Base-by-base conservation (phyloP, 228 moss, liverwort and hornwort species). In the Sphagnum magellanicum region DNA sequence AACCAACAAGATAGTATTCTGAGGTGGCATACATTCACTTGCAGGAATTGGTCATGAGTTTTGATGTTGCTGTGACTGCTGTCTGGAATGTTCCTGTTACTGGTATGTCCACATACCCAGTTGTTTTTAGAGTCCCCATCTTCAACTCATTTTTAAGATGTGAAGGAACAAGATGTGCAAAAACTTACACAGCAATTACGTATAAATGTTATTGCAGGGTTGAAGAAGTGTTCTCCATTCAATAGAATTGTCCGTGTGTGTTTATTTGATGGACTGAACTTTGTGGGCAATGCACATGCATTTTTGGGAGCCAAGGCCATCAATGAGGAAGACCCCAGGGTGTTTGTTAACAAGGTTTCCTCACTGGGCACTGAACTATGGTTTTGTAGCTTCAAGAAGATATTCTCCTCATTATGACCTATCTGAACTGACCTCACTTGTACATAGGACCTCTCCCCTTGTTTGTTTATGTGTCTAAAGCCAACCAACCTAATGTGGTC, bases 271-370 rank as follows among this genome's bases (percentile, higher is more conserved):
- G 79, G 83, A 63, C 70, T 51, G 67, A 74, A 73, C 6, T 79
- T 80, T 79, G 61, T 47, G 60, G 79, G 79, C 67, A 83, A 79
- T 10, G 53, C 74, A n/a, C 77, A 77, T 68, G 72, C 77, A 17
- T 79, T 77, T 8, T 60, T 70, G 49, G 65, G 72, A 60, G 74
- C 74, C 61, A 64, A 67, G 8, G 70, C 75, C 8, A 59, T 65
- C 65, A 76, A 79, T 69, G 77, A 77, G 76, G 82, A 76, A 70
- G 75, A 77, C 62, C 77, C 75, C 4, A 75, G 75, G 77, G 65
- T 77, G 49, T 77, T 83, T 5, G 62, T 70, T 47, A 79, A 80
- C 62, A 79, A 83, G 79, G 77, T 83, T 61, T 67, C 9, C 8
- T 55, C 55, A 55, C 8, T 8, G 9, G 8, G 55, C 55, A 55